Percentiles rank a stretch among this genome's conserved stretches.
These are phyloP conservation scores for Cryptosporidium sp. DNA, from an alignment of 169 alveolate species.

Conservation along the genomic window DNA sequence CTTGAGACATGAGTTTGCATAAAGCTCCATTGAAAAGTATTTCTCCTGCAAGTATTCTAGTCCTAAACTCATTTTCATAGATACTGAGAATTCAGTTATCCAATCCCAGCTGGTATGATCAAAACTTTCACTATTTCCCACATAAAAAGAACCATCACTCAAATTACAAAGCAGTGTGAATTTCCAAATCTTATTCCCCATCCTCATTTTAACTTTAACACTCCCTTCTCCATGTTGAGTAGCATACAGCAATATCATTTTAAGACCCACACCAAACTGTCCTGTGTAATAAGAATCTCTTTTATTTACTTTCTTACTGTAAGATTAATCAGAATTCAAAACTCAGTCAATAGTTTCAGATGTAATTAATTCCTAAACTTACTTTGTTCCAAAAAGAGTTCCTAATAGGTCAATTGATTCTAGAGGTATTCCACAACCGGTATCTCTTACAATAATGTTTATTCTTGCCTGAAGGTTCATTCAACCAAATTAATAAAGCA, in stretches of 20 bases:
- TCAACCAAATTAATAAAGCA: background rate
- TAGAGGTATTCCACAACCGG: slow-evolving; percentile 70
- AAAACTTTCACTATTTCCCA: slow-evolving; percentile 57
- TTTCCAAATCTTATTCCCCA: slow-evolving; percentile 56
- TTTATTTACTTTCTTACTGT: slow-evolving; percentile 39
- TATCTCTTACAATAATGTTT: slow-evolving; percentile 26
- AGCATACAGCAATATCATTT: slow-evolving; percentile 69
- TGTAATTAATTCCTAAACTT: background rate
- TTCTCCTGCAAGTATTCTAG: slow-evolving; percentile 40
- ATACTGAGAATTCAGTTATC: slow-evolving; percentile 69
- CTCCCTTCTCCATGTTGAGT: slow-evolving; percentile 45
- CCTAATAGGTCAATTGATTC: slow-evolving; percentile 70
- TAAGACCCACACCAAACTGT: slow-evolving; percentile 74
- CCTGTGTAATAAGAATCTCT: slow-evolving; percentile 68
- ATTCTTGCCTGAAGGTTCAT: slow-evolving; percentile 29
- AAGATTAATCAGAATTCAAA: background rate
- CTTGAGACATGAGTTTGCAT: slow-evolving; percentile 1
- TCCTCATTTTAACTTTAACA: slow-evolving; percentile 62
- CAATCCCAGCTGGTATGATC: slow-evolving; percentile 39
- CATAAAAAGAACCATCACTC: slow-evolving; percentile 57
- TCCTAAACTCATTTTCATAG: slow-evolving; percentile 6
- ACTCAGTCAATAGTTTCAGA: background rate
- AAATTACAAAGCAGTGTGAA: slow-evolving; percentile 42
- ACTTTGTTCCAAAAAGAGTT: slow-evolving; percentile 71
- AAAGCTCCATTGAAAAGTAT: slow-evolving; percentile 52